phyloP scores from a whole-genome alignment of 495 filamentous ascomycete genomes.

The Penicillium macrosclerotiorum region DNA sequence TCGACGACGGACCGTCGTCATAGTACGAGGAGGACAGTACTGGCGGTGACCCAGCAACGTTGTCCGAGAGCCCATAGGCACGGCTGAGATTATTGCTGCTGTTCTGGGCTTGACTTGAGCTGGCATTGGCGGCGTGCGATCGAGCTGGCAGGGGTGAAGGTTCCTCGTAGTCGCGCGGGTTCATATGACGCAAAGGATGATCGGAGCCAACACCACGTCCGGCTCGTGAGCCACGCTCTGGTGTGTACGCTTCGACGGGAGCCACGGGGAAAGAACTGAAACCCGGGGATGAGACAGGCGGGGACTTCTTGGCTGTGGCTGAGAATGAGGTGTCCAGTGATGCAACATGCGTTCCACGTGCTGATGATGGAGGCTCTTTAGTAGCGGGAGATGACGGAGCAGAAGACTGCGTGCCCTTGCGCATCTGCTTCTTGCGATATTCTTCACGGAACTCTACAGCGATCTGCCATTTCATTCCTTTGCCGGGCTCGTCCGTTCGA shows the following conservation, averaged over 20 bases:
- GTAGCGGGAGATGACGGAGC: constrained; percentile 47
- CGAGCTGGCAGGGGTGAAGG: constrained; percentile 53
- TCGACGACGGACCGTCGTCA: constrained; percentile 52
- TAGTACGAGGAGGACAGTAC: constrained; percentile 66
- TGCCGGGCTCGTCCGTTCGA: constrained; percentile 90
- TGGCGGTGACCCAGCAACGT: constrained; percentile 63
- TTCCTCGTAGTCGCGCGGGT: constrained; percentile 51
- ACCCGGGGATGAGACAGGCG: constrained; percentile 48
- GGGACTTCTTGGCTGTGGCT: constrained; percentile 48
- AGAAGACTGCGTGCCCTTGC: constrained; percentile 46
- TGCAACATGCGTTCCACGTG: constrained; percentile 22
- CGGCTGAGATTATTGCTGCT: constrained; percentile 52
- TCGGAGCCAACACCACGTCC: constrained; percentile 34
- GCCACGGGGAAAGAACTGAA: constrained; percentile 49
- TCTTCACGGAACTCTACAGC: constrained; percentile 77
- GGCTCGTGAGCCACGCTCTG: constrained; percentile 43
- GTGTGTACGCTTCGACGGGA: constrained; percentile 47
- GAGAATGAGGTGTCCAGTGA: constrained; percentile 46
- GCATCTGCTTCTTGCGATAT: constrained; percentile 58
- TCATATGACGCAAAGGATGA: constrained; percentile 34
- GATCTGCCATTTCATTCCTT: constrained; percentile 98
- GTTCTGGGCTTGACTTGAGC: constrained; percentile 33
- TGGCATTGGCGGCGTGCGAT: constrained; percentile 36
- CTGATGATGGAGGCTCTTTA: constrained; percentile 35
- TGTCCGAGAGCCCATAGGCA: constrained; percentile 58